Base-by-base conservation (phyloP, 169 alveolate species). In the Plasmodium relictum region DNA sequence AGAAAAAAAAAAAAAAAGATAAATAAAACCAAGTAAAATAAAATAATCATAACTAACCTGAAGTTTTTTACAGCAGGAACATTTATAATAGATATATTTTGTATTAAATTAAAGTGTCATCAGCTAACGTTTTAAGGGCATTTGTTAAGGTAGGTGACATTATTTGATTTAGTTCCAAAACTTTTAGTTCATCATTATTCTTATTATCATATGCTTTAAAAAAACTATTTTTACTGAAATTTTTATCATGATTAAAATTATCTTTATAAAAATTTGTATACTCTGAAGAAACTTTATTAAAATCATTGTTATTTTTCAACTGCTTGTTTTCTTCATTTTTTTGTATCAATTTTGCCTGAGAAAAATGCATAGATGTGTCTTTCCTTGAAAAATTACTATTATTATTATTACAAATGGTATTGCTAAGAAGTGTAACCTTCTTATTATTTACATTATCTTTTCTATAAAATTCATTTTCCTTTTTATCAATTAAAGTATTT, bases 91-190 rank as follows among this genome's bases (percentile, higher is more conserved):
- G n/a, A n/a, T n/a, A n/a, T n/a, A 31, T 31, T 2, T 31, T 31
- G 3, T 14, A n/a, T 59, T 78, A 78, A 26, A 58, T 5, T 24
- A 31, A 78, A 63, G 16, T 42, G n/a, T 78, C 89, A 42, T 78
- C 56, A 12, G 89, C 78, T 61, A 78, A 48, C 16, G 48, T 39
- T 78, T 58, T 66, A 52, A 78, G 89, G 56, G 89, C 63, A 45
- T 50, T 78, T 42, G 66, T 48, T 52, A 78, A 65, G 20, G 78
- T 58, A 0, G 69, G 22, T 26, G 89, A 78, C 89, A 78, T 78
- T 54, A 78, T 65, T 48, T 78, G 66, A 66, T 52, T 78, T 78
- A 24, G 58, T 54, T 65, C 63, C 18, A 63, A 78, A 45, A 78
- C 16, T n/a, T 78, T 58, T 18, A 78, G 56, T 22, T 44, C 37